Percentiles rank a stretch among this genome's conserved stretches.
Evolutionary conservation across 768 basidiomycete species (phyloP).

Genomic region (Porphyrellus cyaneotinctus): DNA sequence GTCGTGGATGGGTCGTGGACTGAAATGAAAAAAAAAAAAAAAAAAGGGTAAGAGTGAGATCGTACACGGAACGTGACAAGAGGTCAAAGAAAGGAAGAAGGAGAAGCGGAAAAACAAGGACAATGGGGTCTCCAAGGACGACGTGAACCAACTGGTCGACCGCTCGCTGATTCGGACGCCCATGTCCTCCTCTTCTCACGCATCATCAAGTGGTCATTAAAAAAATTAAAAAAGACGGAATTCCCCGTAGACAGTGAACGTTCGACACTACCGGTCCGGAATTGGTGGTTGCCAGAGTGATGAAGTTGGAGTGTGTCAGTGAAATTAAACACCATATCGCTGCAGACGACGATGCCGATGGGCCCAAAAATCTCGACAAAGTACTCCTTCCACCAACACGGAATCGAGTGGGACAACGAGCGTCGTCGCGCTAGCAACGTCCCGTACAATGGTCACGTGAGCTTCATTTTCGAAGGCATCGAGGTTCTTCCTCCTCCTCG

Average conservation of each 20-base stretch:
- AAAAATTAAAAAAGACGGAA: too few species aligned
- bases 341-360: not conserved
- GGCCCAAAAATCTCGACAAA: not conserved
- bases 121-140: constrained; percentile 21
- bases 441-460: constrained; percentile 17
- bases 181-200: constrained; percentile 24
- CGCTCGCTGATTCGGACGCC: not conserved
- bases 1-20: constrained; percentile 34
- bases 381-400: not conserved
- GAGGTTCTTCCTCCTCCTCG: constrained; percentile 8
- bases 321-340: not conserved
- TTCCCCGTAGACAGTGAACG: too few species aligned
- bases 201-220: not conserved
- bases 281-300: constrained; percentile 17
- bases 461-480: constrained; percentile 7
- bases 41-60: constrained; percentile 29
- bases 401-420: not conserved
- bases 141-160: constrained; percentile 24
- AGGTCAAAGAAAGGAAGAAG: constrained; percentile 35
- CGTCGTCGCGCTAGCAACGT: constrained; percentile 4
- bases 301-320: not conserved
- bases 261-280: not conserved
- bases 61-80: constrained; percentile 34
- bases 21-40: constrained; percentile 31
- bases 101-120: constrained; percentile 32